phyloP scores from a whole-genome alignment of 2,329 filamentous ascomycete species.

The Microdochium bolleyi region DNA sequence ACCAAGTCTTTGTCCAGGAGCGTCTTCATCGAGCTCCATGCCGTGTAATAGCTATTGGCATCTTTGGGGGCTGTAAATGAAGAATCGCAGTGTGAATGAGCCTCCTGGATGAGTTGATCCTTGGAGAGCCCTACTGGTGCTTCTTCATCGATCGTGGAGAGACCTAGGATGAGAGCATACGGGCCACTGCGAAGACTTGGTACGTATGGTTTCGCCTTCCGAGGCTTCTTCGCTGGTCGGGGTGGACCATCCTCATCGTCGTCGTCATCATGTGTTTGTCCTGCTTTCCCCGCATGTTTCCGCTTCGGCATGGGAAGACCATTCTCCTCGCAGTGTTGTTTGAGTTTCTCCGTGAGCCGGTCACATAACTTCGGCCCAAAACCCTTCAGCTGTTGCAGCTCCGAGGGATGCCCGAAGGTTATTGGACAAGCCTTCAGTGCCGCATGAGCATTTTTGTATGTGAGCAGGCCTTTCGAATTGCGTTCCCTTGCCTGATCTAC shows the following conservation, averaged over 20 bases:
- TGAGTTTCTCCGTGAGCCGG: conserved; percentile 54
- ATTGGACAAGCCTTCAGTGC: conserved; percentile 70
- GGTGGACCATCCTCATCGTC: conserved; percentile 21
- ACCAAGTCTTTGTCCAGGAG: conserved; percentile 66
- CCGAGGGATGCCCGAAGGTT: conserved; percentile 61
- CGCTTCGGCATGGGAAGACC: conserved; percentile 59
- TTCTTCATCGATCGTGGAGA: conserved; percentile 51
- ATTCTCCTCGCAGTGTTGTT: conserved; percentile 56
- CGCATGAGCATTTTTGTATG: conserved; percentile 69
- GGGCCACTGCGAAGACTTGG: conserved; percentile 65
- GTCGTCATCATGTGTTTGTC: conserved; percentile 23
- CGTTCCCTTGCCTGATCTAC: conserved; percentile 60
- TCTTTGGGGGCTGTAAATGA: conserved; percentile 64
- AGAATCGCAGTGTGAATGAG: conserved; percentile 64
- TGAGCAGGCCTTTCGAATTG: conserved; percentile 62
- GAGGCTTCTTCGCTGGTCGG: conserved; percentile 45
- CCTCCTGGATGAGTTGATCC: conserved; percentile 56
- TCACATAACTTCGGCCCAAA: conserved; percentile 66
- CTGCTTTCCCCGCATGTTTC: conserved; percentile 23
- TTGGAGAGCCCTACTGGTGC: conserved; percentile 55
- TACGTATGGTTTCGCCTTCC: conserved; percentile 60
- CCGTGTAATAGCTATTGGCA: conserved; percentile 65
- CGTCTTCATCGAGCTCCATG: conserved; percentile 78
- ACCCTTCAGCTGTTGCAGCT: conserved; percentile 65
- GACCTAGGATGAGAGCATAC: conserved; percentile 63